Base-by-base conservation (phyloP, 1,284 basidiomycete species). In the Austroboletus novae-zelandiae region DNA sequence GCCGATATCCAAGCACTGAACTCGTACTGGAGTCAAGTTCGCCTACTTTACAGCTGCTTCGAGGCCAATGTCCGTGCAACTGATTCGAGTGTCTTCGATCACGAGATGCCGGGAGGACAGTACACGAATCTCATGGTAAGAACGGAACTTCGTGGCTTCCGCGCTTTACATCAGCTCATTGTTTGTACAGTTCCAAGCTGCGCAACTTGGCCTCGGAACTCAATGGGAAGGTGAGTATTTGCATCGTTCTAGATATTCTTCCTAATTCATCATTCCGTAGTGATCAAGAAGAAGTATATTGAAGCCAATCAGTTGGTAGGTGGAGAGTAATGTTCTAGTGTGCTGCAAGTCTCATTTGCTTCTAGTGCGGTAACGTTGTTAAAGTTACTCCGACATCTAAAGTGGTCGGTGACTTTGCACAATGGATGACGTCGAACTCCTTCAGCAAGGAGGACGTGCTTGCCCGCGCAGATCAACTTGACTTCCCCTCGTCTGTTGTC, bases 381-480 rank as follows among this genome's bases (percentile, higher is more conserved):
- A 99, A 99, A 77, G 96, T 99, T 61, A 99, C 97, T 23, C 97
- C 97, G 35, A 98, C 97, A 18, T 99, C 97, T 53, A 98, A 99
- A 78, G 94, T 98, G 46, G 96, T 99, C 49, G 97, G 97, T 43
- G 97, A 99, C 77, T 96, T 99, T 72, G 97, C 97, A 27, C 93
- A 96, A 71, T 98, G 94, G 87, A 95, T 99, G 94, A 95, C 94
- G 35, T 92, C 93, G 58, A 98, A 99, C 78, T 85, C 86, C 60
- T 79, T 98, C 51, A 81, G 84, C 48, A 91, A 92, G 71, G 75
- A 90, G 64, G 90, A 98, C 57, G 94, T 99, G 40, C 68, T 94
- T 54, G 84, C 87, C 30, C 83, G 87, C 47, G 97, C 95, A 44
- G 87, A 90, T 50, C 82, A 85, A 56, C 86, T 99, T 60, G 97